Evolutionary conservation across 1,139 yeast species (phyloP), one percentile per base, ranked within the genome.

Genomic region (Kodamaea ohmeri): DNA sequence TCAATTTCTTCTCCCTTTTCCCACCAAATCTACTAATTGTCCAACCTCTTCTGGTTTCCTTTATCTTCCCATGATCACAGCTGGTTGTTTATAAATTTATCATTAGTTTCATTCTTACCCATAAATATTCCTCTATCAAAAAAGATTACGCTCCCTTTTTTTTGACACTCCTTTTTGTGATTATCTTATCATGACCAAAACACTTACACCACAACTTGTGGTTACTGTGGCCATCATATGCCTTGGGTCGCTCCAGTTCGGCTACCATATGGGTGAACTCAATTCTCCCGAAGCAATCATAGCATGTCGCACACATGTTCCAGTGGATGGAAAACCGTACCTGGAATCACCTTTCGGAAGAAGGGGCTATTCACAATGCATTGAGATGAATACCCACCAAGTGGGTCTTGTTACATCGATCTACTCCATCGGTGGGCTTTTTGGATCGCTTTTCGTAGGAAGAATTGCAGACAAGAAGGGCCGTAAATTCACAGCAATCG

Each of bases 351-450:
- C 63, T 54, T 72, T 69, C 46, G 76, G 75, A 0, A 36, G 43
- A 14, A 58, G 56, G 34, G 73, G 71, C 3, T 64, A 61, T 36
- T 49, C 39, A 2, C 50, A 54, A 39, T 73, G 96, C 57, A 76
- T 88, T 20, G 71, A 78, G 0, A 70, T 86, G 70, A 63, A 71
- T 15, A 76, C 80, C 12, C 71, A 76, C 34, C 83, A 84, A 42
- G 65, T 86, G 34, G 97, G 97, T 0, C 61, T 84, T 19, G 80
- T 83, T n/a, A 89, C 95, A 0, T 81, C 96, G 0, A 75, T 86
- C 19, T 88, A 84, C 59, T 80, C 94, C 27, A 70, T 90, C 40
- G 97, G 98, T 6, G 97, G 97, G 0, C 67, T 90, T 16, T 39
- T 83, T 6, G 89, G 96, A 1, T 87, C 97, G 0, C 65, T 82